Conservation (phyloP, 2,329 filamentous ascomycete genomes). For the Phaeosphaeria sp. region DNA sequence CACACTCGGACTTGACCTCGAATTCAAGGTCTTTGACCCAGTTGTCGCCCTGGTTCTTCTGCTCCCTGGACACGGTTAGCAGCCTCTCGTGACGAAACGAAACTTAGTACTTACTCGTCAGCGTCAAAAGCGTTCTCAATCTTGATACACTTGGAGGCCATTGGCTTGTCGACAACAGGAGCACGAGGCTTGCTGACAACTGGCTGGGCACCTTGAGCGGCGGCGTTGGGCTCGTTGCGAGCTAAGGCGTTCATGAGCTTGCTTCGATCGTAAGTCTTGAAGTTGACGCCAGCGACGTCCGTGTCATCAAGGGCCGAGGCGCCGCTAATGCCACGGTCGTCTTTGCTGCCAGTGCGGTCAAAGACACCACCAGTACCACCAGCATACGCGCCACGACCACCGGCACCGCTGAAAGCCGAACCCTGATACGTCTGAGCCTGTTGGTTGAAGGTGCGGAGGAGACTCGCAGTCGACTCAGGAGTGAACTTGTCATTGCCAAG, state of each 20-base stretch:
- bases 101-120: slow-evolving; percentile 71
- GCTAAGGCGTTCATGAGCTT: slow-evolving; percentile 98
- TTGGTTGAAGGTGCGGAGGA: slow-evolving; percentile 87
- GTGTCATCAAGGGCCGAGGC: slow-evolving; percentile 96
- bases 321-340: slow-evolving; percentile 85
- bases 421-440: slow-evolving; percentile 72
- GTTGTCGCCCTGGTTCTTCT: slow-evolving; percentile 29
- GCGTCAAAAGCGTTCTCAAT: slow-evolving; percentile 96
- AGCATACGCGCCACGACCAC: slow-evolving; percentile 83
- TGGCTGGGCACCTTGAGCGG: slow-evolving; percentile 26
- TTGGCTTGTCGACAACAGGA: slow-evolving; percentile 77
- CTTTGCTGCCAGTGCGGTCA: slow-evolving; percentile 86
- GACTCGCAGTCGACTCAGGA: slow-evolving; percentile 91
- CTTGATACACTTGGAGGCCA: slow-evolving; percentile 91
- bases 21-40: slow-evolving; percentile 96
- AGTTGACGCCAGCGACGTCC: slow-evolving; percentile 97
- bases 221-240: slow-evolving; percentile 75
- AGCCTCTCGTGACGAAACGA: neutral
- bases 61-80: slow-evolving; percentile 36
- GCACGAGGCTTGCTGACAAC: slow-evolving; percentile 75
- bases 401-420: slow-evolving; percentile 88
- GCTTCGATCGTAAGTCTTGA: slow-evolving; percentile 99
- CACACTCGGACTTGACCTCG: slow-evolving; percentile 91
- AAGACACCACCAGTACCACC: slow-evolving; percentile 76
- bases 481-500: slow-evolving; percentile 99